phyloP scores from a whole-genome alignment of 352 stramenopile genomes.

The Phytophthora hybrid region DNA sequence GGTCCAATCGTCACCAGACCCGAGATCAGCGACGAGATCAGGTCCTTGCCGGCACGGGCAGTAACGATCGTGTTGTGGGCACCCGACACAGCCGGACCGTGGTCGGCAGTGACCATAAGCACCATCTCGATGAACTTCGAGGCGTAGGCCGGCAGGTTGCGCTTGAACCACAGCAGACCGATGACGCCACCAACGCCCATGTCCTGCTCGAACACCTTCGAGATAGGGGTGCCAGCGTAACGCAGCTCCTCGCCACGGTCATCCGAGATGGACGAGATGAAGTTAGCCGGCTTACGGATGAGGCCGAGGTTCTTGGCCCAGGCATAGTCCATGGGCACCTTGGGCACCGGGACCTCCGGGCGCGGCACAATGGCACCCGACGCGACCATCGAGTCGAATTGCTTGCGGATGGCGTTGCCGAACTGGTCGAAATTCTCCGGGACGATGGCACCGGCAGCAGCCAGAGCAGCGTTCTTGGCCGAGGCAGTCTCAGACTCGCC shows the following conservation, averaged over 20 bases:
- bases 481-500: constrained; percentile 94
- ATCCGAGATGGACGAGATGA: constrained; percentile 98
- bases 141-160: constrained; percentile 88
- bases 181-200: constrained; percentile 95
- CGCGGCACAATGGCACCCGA: constrained; percentile 85
- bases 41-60: constrained; percentile 96
- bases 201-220: constrained; percentile 94
- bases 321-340: constrained; percentile 97
- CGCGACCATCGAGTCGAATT: constrained; percentile 88
- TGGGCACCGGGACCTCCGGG: constrained; percentile 92
- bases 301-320: constrained; percentile 97
- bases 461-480: constrained; percentile 95
- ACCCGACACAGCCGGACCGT: constrained; percentile 95
- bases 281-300: constrained; percentile 97
- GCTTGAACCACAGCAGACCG: constrained; percentile 97
- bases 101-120: constrained; percentile 97
- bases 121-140: constrained; percentile 99
- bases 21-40: constrained; percentile 97
- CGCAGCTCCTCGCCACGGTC: constrained; percentile 97
- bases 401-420: constrained; percentile 91
- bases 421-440: constrained; percentile 97
- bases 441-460: constrained; percentile 91
- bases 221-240: constrained; percentile 96
- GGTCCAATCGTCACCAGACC: constrained; percentile 97
- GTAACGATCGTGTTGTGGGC: constrained; percentile 98